phyloP scores from a whole-genome alignment of 768 basidiomycete genomes.

The Kwoniella pini region DNA sequence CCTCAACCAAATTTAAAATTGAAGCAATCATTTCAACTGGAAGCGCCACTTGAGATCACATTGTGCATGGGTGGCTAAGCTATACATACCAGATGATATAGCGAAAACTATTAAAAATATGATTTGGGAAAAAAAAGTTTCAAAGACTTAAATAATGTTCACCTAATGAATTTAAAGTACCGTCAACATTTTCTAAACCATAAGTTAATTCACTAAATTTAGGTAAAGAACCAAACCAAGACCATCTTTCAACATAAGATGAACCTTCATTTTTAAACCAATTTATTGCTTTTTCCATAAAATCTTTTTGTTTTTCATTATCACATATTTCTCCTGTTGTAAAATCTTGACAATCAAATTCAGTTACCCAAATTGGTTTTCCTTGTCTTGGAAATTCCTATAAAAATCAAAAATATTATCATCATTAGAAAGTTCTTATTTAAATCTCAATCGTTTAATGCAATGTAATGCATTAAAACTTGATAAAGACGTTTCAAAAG shows the following conservation, averaged over 20 bases:
- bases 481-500: no score
- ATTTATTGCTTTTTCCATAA: slow-evolving; percentile 38
- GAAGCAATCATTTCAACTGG: no score
- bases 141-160: slow-evolving; percentile 21
- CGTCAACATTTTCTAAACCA: slow-evolving; percentile 33
- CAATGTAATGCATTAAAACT: no score
- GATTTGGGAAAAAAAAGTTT: no score
- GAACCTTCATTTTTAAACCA: slow-evolving; percentile 33
- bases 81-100: no score
- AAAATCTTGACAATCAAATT: slow-evolving; percentile 39
- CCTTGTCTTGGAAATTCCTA: slow-evolving; percentile 19
- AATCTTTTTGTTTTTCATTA: slow-evolving; percentile 24
- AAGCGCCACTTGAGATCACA: no score
- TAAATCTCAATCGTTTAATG: no score
- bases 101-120: no score
- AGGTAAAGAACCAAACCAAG: slow-evolving; percentile 46
- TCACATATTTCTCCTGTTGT: slow-evolving; percentile 25
- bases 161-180: slow-evolving; percentile 24
- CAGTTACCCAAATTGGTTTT: slow-evolving; percentile 38
- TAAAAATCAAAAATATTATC: not conserved
- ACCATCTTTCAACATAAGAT: slow-evolving; percentile 34
- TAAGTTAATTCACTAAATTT: slow-evolving; percentile 17
- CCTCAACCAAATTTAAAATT: no score
- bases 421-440: no score
- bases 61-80: no score